These are phyloP conservation scores for Eutrema salsugineum DNA, from an alignment of 441 rosid species.

Conservation along the genomic window DNA sequence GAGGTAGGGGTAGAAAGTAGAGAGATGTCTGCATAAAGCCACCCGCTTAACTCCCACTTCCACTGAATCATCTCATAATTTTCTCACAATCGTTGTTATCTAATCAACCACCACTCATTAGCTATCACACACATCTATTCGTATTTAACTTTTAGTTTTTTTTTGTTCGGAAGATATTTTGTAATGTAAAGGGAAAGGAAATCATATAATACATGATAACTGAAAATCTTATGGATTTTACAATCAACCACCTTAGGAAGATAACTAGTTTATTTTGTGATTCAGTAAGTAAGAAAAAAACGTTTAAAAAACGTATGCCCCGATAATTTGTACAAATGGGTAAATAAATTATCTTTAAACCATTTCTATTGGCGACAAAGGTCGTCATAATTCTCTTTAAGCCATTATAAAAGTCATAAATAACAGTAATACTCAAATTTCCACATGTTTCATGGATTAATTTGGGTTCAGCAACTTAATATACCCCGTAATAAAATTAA, in stretches of 20 bases:
- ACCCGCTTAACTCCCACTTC: conserved; percentile 14
- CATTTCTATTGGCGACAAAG: neutral
- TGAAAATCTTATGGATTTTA: neutral
- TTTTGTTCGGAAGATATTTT: neutral
- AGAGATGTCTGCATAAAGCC: conserved; percentile 22
- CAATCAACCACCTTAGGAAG: neutral
- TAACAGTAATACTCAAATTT: neutral
- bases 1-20: neutral
- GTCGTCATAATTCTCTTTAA: rapidly evolving
- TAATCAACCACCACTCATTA: conserved; percentile 31
- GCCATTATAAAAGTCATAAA: neutral
- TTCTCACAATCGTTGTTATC: conserved; percentile 10
- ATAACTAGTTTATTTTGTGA: neutral
- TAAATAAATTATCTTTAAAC: no score
- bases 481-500: neutral
- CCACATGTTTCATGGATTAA: neutral
- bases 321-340: neutral
- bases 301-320: neutral
- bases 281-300: neutral
- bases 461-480: no score
- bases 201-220: neutral
- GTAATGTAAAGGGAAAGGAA: neutral
- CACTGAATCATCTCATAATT: conserved; percentile 6
- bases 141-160: conserved; percentile 9
- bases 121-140: conserved; percentile 10